Base-by-base conservation (phyloP, 768 basidiomycete species). In the Lentinula guzmanii region DNA sequence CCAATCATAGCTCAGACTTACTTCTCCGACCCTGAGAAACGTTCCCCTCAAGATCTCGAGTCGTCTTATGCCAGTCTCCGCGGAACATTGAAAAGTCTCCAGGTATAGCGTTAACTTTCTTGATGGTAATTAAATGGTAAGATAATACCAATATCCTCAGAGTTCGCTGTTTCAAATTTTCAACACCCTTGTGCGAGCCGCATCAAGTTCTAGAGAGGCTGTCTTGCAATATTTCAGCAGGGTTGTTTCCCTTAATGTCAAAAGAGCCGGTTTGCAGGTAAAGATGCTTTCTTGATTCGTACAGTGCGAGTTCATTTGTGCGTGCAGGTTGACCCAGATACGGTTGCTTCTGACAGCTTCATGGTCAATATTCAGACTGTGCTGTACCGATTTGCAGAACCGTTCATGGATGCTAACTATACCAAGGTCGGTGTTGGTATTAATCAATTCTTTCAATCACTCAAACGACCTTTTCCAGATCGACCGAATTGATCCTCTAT, bases 391-490 rank as follows among this genome's bases (percentile, higher is more conserved):
- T 90, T 99, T 67, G 89, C 93, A 33, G 93, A 95, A 65, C 96
- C 96, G 0, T 96, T 98, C 68, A 93, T 98, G 81, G 96, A 98
- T 70, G 86, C 91, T 0, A 85, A 81, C 58, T 98, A 89, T 66
- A 84, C 88, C 46, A 98, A 97, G 82, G 95, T 90, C 61, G 31
- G 55, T 31, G 8, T 1, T 51, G 15, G 28, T 33, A 37, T 18
- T 8, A 57, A 35, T 18, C 9, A 57, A 28, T 24, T 9, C 2
- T n/a, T 21, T 58, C 39, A 6, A 5, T 6, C 10, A 28, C 41
- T 43, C 21, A 18, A 52, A 21, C 15, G 10, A 31, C 48, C 52
- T 53, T 37, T 61, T 11, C 63, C 28, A 97, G 92, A 89, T 99
- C 68, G 90, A 97, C 70, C 89, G 90, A 62, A 92, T 99, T 53